phyloP scores from a whole-genome alignment of 2,329 filamentous ascomycete species.

The Emmonsia crescens region DNA sequence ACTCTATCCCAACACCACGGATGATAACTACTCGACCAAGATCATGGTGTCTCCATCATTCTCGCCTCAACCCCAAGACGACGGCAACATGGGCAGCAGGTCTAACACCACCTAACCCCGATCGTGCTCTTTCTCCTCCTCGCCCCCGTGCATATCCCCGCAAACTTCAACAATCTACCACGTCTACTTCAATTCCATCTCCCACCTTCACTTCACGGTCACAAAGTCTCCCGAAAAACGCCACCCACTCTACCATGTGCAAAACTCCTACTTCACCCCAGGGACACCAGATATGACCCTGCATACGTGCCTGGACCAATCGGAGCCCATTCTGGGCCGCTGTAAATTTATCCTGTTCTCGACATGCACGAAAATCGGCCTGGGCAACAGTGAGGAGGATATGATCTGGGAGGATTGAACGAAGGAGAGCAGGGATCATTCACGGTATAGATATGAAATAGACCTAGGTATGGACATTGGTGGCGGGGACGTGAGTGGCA shows the following conservation, averaged over 20 bases:
- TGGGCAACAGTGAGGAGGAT: constrained; percentile 16
- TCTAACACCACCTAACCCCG: background rate
- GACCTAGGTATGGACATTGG: constrained; percentile 3
- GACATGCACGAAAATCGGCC: constrained; percentile 22
- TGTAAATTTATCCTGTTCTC: constrained; percentile 27
- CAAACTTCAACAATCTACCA: background rate
- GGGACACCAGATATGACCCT: constrained; percentile 26
- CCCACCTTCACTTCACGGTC: background rate
- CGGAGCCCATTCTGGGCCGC: constrained; percentile 19
- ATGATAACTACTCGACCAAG: background rate
- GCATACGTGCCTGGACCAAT: constrained; percentile 19
- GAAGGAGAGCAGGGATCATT: constrained; percentile 16
- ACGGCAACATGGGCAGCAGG: background rate
- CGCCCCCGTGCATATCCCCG: background rate
- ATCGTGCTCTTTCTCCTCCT: constrained; percentile 8
- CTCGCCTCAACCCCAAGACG: background rate
- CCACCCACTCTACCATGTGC: constrained; percentile 15
- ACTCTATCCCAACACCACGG: background rate
- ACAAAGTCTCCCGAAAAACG: constrained; percentile 1
- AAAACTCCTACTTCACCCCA: constrained; percentile 20
- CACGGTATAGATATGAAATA: constrained; percentile 22
- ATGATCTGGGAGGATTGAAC: constrained; percentile 24
- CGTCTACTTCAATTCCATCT: background rate
- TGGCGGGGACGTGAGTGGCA: background rate
- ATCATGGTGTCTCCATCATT: background rate